Conservation (phyloP, 768 basidiomycete genomes). For the Hydnomerulius pinastri region DNA sequence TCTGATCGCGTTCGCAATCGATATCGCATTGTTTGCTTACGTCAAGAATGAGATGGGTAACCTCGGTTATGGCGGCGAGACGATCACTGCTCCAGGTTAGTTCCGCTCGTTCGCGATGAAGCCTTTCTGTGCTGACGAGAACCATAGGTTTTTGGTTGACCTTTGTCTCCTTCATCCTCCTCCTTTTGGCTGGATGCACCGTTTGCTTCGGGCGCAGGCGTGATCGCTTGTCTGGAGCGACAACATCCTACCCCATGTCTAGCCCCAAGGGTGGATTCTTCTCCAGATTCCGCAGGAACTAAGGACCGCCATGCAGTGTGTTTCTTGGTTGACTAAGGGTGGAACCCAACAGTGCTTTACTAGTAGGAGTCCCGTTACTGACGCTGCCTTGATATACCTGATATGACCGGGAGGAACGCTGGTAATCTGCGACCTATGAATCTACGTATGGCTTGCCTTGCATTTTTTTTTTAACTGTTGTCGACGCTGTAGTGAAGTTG, state of each 20-base stretch:
- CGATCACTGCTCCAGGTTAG: slow-evolving; percentile 66
- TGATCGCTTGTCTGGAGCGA: slow-evolving; percentile 48
- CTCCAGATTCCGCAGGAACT: slow-evolving; percentile 42
- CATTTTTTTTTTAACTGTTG: background rate
- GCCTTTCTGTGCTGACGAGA: slow-evolving; percentile 2
- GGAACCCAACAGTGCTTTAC: no score
- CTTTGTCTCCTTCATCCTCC: slow-evolving; percentile 63
- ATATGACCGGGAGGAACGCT: no score
- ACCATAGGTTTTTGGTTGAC: slow-evolving; percentile 73
- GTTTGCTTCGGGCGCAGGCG: slow-evolving; percentile 70
- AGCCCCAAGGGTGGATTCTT: slow-evolving; percentile 31
- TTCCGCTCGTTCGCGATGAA: slow-evolving; percentile 3
- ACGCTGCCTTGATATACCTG: no score
- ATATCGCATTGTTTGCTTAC: slow-evolving; percentile 70
- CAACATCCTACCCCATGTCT: slow-evolving; percentile 21
- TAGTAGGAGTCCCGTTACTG: no score
- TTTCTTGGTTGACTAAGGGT: no score
- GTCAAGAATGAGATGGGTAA: slow-evolving; percentile 59
- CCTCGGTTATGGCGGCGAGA: slow-evolving; percentile 43
- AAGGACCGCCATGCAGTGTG: background rate
- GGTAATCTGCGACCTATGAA: slow-evolving; percentile 8
- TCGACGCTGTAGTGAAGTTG: background rate
- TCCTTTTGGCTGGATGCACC: slow-evolving; percentile 64
- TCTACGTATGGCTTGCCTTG: background rate
- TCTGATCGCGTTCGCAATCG: slow-evolving; percentile 73